These are phyloP conservation scores for Ophiostoma sp. DNA, from an alignment of 2,329 filamentous ascomycete species.

Conservation along the genomic window DNA sequence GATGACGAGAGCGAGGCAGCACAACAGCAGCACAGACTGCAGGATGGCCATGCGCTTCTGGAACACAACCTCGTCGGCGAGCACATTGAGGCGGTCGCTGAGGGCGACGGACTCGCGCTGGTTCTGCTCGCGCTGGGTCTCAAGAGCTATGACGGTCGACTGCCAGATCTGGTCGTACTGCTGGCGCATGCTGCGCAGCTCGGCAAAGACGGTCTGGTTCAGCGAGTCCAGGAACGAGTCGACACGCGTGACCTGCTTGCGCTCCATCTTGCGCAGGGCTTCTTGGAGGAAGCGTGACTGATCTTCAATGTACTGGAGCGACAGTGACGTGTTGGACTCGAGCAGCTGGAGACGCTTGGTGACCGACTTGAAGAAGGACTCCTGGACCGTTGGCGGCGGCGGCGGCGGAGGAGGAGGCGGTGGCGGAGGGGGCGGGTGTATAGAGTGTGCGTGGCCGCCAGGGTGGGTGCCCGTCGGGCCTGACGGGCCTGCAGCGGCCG, in stretches of 20 bases:
- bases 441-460: background rate
- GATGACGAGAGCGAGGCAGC: constrained; percentile 81
- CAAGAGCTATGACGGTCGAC: constrained; percentile 84
- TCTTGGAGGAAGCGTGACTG: constrained; percentile 87
- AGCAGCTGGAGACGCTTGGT: constrained; percentile 87
- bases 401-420: constrained; percentile 24
- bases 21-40: constrained; percentile 78
- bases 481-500: background rate
- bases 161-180: constrained; percentile 98
- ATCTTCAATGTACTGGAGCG: constrained; percentile 92
- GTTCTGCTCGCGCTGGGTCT: constrained; percentile 79
- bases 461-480: constrained; percentile 28
- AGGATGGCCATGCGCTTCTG: constrained; percentile 90
- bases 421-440: constrained; percentile 33
- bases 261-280: constrained; percentile 79
- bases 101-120: constrained; percentile 79
- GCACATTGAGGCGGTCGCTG: constrained; percentile 70
- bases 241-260: constrained; percentile 78
- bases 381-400: constrained; percentile 75
- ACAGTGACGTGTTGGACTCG: constrained; percentile 87
- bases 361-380: constrained; percentile 95
- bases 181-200: constrained; percentile 69
- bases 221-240: constrained; percentile 73
- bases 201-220: constrained; percentile 80
- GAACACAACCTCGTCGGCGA: constrained; percentile 87